Percentiles rank a stretch among this genome's conserved stretches.
These are phyloP conservation scores for Heracleum sosnowskyi DNA, from an alignment of 129 eudicot species.

Conservation along the genomic window DNA sequence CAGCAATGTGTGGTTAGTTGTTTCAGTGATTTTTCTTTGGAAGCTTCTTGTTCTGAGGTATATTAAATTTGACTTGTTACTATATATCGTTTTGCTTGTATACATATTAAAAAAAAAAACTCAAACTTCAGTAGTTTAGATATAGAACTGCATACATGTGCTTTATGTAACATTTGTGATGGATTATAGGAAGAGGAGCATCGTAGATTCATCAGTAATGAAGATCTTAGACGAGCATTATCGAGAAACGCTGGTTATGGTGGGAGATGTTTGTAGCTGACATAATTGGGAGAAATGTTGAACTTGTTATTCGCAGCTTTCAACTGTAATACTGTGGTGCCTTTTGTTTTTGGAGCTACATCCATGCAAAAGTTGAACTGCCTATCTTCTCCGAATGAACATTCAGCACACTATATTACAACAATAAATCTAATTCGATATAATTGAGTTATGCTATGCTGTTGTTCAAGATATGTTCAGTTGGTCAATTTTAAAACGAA, in stretches of 20 bases:
- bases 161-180: neutral
- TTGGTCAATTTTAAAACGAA: too few relatives aligned
- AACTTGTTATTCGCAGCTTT: neutral
- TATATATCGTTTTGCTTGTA: neutral
- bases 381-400: neutral
- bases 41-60: conserved; percentile 92
- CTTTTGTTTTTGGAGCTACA: neutral
- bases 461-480: neutral
- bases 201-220: conserved; percentile 36
- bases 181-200: conserved; percentile 45
- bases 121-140: neutral
- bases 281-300: neutral
- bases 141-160: neutral
- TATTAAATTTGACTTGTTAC: neutral
- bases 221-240: conserved; percentile 72
- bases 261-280: conserved; percentile 60
- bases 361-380: neutral
- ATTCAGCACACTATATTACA: neutral
- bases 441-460: too few relatives aligned
- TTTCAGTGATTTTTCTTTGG: conserved; percentile 63
- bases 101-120: too few relatives aligned
- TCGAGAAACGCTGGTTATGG: conserved; percentile 79
- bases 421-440: too few relatives aligned
- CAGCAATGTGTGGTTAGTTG: conserved; percentile 83
- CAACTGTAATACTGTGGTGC: neutral